Evolutionary conservation across 2,329 filamentous ascomycete species (phyloP).

Genomic region (Talaromyces piceae): DNA sequence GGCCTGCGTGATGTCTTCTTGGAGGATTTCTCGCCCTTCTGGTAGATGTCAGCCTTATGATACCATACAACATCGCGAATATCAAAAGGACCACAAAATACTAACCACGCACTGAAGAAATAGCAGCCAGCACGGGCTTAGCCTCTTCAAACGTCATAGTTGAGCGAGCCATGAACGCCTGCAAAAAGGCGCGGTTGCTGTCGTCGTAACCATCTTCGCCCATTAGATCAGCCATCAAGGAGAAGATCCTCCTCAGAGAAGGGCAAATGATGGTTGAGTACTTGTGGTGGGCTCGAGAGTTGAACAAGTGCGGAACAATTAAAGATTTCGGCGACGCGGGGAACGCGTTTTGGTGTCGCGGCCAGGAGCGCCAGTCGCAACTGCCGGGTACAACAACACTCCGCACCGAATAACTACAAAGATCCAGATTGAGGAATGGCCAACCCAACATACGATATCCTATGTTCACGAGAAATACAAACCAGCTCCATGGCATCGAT

Average conservation of each 20-base stretch:
- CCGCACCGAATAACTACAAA: too few species aligned
- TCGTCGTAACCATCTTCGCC: conserved; percentile 45
- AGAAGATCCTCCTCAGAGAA: not conserved
- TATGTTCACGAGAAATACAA: too few species aligned
- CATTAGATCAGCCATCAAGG: conserved; percentile 12
- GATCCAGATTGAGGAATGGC: too few species aligned
- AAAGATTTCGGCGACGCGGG: conserved; percentile 8
- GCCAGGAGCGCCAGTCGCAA: too few species aligned
- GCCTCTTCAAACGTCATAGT: conserved; percentile 69
- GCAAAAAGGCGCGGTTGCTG: conserved; percentile 78
- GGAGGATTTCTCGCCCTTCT: conserved; percentile 43
- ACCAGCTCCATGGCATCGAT: too few species aligned
- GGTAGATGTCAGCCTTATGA: not conserved
- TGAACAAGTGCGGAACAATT: not conserved
- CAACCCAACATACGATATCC: too few species aligned
- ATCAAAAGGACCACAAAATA: not conserved
- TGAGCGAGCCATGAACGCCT: conserved; percentile 74
- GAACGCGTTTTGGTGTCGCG: conserved; percentile 8
- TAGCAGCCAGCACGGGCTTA: conserved; percentile 65
- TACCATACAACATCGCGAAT: not conserved
- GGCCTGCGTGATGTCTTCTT: conserved; percentile 59
- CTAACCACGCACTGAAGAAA: conserved; percentile 55
- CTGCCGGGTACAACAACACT: too few species aligned
- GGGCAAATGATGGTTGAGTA: too few species aligned
- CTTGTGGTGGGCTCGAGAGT: not conserved